Conservation (phyloP, 805 yeast species). For the Pachysolen tannophilus region DNA sequence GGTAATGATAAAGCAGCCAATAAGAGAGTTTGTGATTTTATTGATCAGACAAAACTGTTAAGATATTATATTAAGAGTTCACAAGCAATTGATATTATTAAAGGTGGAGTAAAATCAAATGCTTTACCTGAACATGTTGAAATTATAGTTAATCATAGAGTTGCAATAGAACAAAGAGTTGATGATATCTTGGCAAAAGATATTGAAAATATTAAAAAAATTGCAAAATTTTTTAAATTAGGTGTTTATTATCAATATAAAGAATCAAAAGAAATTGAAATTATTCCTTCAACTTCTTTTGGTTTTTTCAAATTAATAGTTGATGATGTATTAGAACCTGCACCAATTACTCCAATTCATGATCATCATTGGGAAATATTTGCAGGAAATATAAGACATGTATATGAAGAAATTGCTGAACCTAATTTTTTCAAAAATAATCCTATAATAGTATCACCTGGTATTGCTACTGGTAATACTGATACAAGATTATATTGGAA, state of each 20-base stretch:
- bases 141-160: conserved; percentile 50
- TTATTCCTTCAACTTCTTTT: conserved; percentile 19
- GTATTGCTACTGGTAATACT: conserved; percentile 58
- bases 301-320: conserved; percentile 36
- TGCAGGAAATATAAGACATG: conserved; percentile 48
- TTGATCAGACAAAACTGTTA: conserved; percentile 13
- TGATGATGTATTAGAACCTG: conserved; percentile 24
- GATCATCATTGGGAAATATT: conserved; percentile 31
- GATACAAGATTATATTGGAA: conserved; percentile 58
- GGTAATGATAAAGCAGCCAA: conserved; percentile 27
- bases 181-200: conserved; percentile 33
- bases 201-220: conserved; percentile 24
- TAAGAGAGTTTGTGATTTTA: conserved; percentile 23
- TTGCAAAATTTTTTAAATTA: conserved; percentile 39
- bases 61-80: conserved; percentile 47
- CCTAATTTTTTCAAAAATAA: conserved; percentile 5
- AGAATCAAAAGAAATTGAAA: conserved; percentile 18
- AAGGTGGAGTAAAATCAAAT: conserved; percentile 69
- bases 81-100: conserved; percentile 55
- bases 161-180: conserved; percentile 46
- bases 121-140: conserved; percentile 61
- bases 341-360: conserved; percentile 30
- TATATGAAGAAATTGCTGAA: conserved; percentile 41
- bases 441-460: conserved; percentile 44
- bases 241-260: conserved; percentile 27